Base-by-base conservation (phyloP, 257 asterid genomes). In the Penstemon newberryi region DNA sequence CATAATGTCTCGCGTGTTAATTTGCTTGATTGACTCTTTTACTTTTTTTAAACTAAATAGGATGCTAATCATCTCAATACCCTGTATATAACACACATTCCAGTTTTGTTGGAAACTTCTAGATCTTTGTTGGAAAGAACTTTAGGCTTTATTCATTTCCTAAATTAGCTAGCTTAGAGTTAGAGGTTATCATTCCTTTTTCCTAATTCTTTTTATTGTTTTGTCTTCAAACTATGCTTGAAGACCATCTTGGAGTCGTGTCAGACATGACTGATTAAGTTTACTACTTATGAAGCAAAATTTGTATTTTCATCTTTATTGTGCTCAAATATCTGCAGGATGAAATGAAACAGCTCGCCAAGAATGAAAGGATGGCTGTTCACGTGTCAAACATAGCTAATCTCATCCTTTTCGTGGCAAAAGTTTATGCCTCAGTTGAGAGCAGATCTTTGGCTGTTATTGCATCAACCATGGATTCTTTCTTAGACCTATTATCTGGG, bases 371-470 rank as follows among this genome's bases (percentile, higher is more conserved):
- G 69, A 73, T 59, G 69, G 82, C 82, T 18, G 49, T 78, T 8
- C 41, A 73, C 59, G 68, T 71, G n/a, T 73, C 79, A 4, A 78
- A 78, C 60, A 54, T 65, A 19, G 82, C 79, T 36, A 78, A 78
- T 47, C 50, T 78, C 5, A 36, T 78, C 57, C 79, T 78, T 41
- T 78, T 78, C 6, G 11, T 56, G 13, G 82, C 82, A 46, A 78
- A 78, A 65, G 59, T 73, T 1, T 78, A 69, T 65, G 82, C 82
- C 25, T 78, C 82, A 7, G 15, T 73, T 5, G 71, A 63, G 73
- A 78, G 79, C 63, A 69, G 76, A 53, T 78, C 82, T 4, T 13
- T 78, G 73, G 82, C 79, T 42, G 82, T 78, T 11, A 73, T 78
- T 56, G 79, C 82, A 33, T 78, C 82, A 38, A 78, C 82, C 37